These are phyloP conservation scores for Chalara sp. DNA, from an alignment of 2,329 filamentous ascomycete species.

Conservation along the genomic window DNA sequence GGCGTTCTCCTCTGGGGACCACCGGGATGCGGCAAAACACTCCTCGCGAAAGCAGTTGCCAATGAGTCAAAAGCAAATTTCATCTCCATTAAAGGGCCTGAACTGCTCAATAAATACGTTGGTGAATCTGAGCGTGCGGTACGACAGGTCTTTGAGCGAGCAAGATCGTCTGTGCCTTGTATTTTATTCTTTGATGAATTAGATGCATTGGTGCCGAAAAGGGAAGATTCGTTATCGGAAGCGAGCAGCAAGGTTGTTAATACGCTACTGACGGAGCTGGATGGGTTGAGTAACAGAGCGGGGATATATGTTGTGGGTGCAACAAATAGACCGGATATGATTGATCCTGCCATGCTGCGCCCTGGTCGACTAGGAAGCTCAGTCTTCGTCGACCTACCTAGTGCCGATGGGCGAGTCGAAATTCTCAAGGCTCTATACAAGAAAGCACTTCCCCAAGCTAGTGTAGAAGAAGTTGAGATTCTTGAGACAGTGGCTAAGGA, in stretches of 20 bases:
- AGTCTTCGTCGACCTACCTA: constrained; percentile 85
- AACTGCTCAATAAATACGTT: constrained; percentile 95
- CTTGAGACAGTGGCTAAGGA: constrained; percentile 62
- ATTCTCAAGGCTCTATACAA: constrained; percentile 67
- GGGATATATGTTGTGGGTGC: constrained; percentile 94
- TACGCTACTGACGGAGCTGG: constrained; percentile 87
- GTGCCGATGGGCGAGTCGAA: constrained; percentile 70
- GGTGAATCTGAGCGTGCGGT: constrained; percentile 93
- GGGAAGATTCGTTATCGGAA: constrained; percentile 73
- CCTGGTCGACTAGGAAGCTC: constrained; percentile 82
- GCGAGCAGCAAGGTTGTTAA: constrained; percentile 88
- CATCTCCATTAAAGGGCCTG: constrained; percentile 94
- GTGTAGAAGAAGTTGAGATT: constrained; percentile 42
- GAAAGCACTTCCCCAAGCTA: constrained; percentile 44
- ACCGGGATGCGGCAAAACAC: constrained; percentile 92
- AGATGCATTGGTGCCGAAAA: constrained; percentile 81
- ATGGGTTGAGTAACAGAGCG: constrained; percentile 71
- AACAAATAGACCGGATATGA: constrained; percentile 93
- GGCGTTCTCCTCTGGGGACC: constrained; percentile 95
- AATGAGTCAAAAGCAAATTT: constrained; percentile 96
- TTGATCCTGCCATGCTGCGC: constrained; percentile 89
- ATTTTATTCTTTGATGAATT: constrained; percentile 98
- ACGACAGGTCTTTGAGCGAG: constrained; percentile 83
- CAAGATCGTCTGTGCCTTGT: constrained; percentile 79
- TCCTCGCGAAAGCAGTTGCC: constrained; percentile 92